Base-by-base conservation (phyloP, 306 rosid genomes). In the Rosa rugosa region DNA sequence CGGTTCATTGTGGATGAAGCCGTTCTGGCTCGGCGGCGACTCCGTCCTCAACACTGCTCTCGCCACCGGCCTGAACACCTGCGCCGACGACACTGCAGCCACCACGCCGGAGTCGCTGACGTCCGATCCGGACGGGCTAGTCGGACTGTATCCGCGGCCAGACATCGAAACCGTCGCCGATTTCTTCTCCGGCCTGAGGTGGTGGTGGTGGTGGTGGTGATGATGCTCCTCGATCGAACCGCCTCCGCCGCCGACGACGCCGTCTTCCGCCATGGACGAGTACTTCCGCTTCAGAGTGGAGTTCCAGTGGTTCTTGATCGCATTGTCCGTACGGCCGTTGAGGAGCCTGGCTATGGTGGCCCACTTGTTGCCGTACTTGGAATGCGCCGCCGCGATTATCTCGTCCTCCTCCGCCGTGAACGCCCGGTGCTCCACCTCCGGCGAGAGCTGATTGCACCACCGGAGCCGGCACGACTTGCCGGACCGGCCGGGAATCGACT, bases 251-350 rank as follows among this genome's bases (percentile, higher is more conserved):
- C 18, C 59, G 11, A 2, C 10, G 5, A 10, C 77, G 44, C 38
- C 75, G 34, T 79, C 81, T 5, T 62, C n/a, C 78, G 46, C 17
- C 27, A 80, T 40, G 38, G 87, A 59, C 23, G 81, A 59, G 75
- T 10, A 77, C 81, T 87, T 90, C 6, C 91, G 72, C 82, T 90
- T 90, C 59, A 89, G 64, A 41, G 89, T 85, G 6, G 93, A 89
- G 83, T 89, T 89, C 93, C 89, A 89, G 74, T 87, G 91, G 81
- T 90, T 90, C 83, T 90, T 90, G 56, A 90, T 81, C 42, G 91
- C 88, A 79, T 90, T 90, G 75, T 88, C 90, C 22, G 91, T 90
- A 3, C 91, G 91, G 57, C 90, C 94, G 41, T 85, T 81, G 25
- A 90, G 87, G 18, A 87, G 90, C 71, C 88, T 78, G 5, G 93